These are phyloP conservation scores for Neurospora cerealis DNA, from an alignment of 495 filamentous ascomycete genomes.

Conservation along the genomic window DNA sequence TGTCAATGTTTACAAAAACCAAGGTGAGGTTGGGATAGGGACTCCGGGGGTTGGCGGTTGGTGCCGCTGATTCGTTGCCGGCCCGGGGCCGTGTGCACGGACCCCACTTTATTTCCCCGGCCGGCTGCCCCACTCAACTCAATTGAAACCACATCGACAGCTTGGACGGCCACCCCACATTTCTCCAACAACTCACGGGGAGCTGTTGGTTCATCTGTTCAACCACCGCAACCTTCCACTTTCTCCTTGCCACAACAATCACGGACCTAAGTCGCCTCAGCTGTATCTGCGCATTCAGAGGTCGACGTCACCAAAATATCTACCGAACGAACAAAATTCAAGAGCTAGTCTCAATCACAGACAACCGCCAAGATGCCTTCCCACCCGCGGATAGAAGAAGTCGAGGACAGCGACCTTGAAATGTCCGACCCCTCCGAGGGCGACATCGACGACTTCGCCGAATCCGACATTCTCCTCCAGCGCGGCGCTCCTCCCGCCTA, in stretches of 20 bases:
- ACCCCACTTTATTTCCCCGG: slow-evolving; percentile 16
- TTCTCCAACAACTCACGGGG: neutral
- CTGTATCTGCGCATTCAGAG: neutral
- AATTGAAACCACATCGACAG: slow-evolving; percentile 4
- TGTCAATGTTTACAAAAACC: too few relatives aligned
- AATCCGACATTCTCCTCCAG: slow-evolving; percentile 32
- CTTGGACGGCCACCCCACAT: slow-evolving; percentile 3
- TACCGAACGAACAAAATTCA: slow-evolving; percentile 4
- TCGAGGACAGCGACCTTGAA: slow-evolving; percentile 66
- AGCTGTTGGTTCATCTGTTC: neutral
- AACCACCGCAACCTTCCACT: neutral
- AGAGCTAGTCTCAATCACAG: neutral
- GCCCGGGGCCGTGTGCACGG: slow-evolving; percentile 3
- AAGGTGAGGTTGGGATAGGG: neutral
- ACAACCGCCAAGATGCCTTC: slow-evolving; percentile 50
- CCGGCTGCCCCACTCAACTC: neutral
- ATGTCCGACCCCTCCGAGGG: slow-evolving; percentile 67
- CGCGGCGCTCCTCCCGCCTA: slow-evolving; percentile 5
- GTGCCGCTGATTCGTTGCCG: neutral
- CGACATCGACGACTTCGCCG: slow-evolving; percentile 49
- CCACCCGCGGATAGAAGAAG: slow-evolving; percentile 79
- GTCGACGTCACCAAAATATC: neutral
- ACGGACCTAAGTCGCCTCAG: neutral
- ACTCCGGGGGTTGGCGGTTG: neutral
- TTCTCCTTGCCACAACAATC: neutral